These are phyloP conservation scores for Viridothelium virens DNA, from an alignment of 495 filamentous ascomycete genomes.

Conservation along the genomic window DNA sequence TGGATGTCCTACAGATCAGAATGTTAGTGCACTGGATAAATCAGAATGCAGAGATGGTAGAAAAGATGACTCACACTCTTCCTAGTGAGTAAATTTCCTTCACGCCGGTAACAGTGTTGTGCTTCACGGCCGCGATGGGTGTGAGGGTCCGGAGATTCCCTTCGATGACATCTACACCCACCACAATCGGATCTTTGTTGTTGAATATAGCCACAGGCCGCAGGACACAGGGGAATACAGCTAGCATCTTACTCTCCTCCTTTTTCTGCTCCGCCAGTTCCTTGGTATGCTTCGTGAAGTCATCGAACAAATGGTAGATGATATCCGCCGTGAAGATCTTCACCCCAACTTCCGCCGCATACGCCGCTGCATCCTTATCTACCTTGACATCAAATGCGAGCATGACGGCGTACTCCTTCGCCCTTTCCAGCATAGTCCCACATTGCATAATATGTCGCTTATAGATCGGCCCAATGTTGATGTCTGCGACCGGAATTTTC, in stretches of 20 bases:
- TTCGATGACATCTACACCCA: slow-evolving; percentile 92
- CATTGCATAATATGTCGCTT: slow-evolving; percentile 98
- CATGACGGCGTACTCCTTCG: slow-evolving; percentile 95
- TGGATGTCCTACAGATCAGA: slow-evolving; percentile 58
- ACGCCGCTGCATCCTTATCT: slow-evolving; percentile 86
- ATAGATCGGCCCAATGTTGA: slow-evolving; percentile 95
- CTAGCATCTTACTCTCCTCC: slow-evolving; percentile 88
- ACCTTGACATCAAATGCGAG: slow-evolving; percentile 99
- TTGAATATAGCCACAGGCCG: slow-evolving; percentile 91
- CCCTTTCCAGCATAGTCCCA: slow-evolving; percentile 94
- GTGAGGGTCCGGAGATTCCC: slow-evolving; percentile 78
- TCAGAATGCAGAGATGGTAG: background rate
- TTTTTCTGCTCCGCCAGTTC: slow-evolving; percentile 80
- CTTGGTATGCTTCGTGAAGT: slow-evolving; percentile 90
- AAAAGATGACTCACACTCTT: slow-evolving; percentile 72
- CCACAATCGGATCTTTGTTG: slow-evolving; percentile 91
- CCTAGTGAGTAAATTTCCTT: slow-evolving; percentile 81
- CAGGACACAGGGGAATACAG: slow-evolving; percentile 94
- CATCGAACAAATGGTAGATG: slow-evolving; percentile 97
- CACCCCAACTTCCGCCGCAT: slow-evolving; percentile 89
- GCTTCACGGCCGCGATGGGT: slow-evolving; percentile 76
- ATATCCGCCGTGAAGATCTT: slow-evolving; percentile 99
- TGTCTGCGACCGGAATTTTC: slow-evolving; percentile 96
- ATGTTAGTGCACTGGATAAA: slow-evolving; percentile 9
- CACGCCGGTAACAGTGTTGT: slow-evolving; percentile 64